A percentile compares a stretch with the other conserved stretches of the same genome.
Evolutionary conservation across 306 rosid species (phyloP).

Genomic region (Sechiopsis laciniata): DNA sequence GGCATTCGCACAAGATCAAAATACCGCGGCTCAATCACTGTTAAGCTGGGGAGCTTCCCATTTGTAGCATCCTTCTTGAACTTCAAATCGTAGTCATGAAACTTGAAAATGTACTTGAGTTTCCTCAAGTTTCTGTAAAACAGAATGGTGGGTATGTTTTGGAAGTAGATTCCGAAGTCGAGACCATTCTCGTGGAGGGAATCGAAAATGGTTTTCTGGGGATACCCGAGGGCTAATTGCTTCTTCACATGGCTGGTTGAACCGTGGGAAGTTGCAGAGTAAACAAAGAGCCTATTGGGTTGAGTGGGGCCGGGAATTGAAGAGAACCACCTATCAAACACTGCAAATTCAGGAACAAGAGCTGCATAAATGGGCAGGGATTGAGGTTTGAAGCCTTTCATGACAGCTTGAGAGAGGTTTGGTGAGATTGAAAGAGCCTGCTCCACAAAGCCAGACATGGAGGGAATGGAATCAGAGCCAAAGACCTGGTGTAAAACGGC

Average conservation of each 20-base stretch:
- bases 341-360: conserved; percentile 63
- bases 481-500: conserved; percentile 81
- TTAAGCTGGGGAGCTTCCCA: conserved; percentile 80
- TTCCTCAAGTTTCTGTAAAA: conserved; percentile 88
- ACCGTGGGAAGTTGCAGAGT: conserved; percentile 97
- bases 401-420: conserved; percentile 74
- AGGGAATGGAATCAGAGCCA: conserved; percentile 64
- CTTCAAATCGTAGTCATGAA: conserved; percentile 66
- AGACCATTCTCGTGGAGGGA: conserved; percentile 61
- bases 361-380: conserved; percentile 74
- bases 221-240: conserved; percentile 78
- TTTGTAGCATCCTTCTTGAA: conserved; percentile 70
- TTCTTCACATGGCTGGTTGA: conserved; percentile 85
- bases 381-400: conserved; percentile 86
- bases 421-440: conserved; percentile 73
- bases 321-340: conserved; percentile 93
- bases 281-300: conserved; percentile 90
- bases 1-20: conserved; percentile 68
- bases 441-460: conserved; percentile 92
- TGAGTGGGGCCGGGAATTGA: conserved; percentile 97
- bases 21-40: conserved; percentile 87
- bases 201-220: conserved; percentile 90
- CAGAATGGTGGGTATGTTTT: conserved; percentile 75
- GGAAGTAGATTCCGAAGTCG: conserved; percentile 75
- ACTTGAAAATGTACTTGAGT: conserved; percentile 65